A percentile compares a stretch with the other conserved stretches of the same genome.
Conservation (phyloP, 345 rosid species). For the Ricinus communis region DNA sequence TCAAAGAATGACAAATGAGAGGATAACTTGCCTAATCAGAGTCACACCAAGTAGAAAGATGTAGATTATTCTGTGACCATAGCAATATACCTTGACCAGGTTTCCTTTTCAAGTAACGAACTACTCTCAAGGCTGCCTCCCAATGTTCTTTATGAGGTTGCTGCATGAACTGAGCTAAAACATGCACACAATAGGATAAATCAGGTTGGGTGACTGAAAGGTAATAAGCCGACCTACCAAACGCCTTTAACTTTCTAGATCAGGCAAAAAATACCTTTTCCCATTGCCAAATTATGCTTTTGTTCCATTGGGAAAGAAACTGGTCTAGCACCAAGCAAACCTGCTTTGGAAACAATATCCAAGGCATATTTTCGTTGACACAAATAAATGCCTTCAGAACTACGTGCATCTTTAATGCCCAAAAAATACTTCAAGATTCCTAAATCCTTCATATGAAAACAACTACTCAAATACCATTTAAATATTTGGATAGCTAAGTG, state of each 20-base stretch:
- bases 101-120: neutral
- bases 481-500: no score
- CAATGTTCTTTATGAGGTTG: neutral
- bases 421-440: no score
- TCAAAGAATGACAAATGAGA: neutral
- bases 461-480: no score
- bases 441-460: no score
- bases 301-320: neutral
- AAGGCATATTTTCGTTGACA: conserved; percentile 10
- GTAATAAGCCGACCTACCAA: neutral
- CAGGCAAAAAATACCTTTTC: neutral
- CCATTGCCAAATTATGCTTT: conserved; percentile 16
- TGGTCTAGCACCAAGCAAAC: conserved; percentile 8
- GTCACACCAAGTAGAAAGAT: neutral
- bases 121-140: neutral
- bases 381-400: conserved; percentile 11
- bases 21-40: conserved; percentile 1
- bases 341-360: conserved; percentile 12
- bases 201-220: neutral
- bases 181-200: neutral
- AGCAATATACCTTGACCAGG: neutral
- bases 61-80: neutral
- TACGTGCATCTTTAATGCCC: no score
- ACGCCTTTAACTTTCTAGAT: neutral
- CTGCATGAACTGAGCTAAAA: neutral